phyloP scores from a whole-genome alignment of 495 filamentous ascomycete genomes.

The Parachaetomium inaequale region DNA sequence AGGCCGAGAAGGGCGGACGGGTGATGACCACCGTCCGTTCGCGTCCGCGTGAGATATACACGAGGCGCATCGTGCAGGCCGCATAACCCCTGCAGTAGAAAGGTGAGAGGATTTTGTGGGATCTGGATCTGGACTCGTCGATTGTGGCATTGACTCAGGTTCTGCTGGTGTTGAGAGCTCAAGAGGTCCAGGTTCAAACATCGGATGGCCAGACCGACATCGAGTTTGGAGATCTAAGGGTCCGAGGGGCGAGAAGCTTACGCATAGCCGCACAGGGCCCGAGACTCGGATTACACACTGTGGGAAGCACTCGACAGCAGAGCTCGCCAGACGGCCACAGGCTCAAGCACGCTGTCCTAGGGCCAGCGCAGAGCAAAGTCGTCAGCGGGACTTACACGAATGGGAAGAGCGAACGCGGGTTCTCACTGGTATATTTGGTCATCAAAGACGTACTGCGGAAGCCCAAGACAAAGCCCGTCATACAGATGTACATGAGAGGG shows the following conservation, averaged over 20 bases:
- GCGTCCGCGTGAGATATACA: background rate
- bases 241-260: background rate
- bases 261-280: background rate
- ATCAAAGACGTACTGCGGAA: slow-evolving; percentile 3
- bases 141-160: background rate
- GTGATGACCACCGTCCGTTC: background rate
- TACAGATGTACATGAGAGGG: slow-evolving; percentile 15
- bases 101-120: background rate
- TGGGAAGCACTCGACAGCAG: background rate
- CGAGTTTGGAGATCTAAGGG: background rate
- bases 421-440: background rate
- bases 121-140: slow-evolving; percentile 2
- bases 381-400: background rate
- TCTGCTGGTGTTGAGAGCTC: background rate
- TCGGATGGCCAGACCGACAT: background rate
- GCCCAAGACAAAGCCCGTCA: slow-evolving; percentile 1
- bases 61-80: background rate
- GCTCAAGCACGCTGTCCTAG: background rate
- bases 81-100: background rate
- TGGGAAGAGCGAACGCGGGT: background rate
- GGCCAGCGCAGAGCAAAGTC: background rate
- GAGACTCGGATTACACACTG: background rate
- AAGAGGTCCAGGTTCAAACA: too few species aligned
- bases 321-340: background rate
- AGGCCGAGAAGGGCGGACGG: background rate